Conservation (phyloP, 2,329 filamentous ascomycete genomes). For the Colletotrichum kahawae region DNA sequence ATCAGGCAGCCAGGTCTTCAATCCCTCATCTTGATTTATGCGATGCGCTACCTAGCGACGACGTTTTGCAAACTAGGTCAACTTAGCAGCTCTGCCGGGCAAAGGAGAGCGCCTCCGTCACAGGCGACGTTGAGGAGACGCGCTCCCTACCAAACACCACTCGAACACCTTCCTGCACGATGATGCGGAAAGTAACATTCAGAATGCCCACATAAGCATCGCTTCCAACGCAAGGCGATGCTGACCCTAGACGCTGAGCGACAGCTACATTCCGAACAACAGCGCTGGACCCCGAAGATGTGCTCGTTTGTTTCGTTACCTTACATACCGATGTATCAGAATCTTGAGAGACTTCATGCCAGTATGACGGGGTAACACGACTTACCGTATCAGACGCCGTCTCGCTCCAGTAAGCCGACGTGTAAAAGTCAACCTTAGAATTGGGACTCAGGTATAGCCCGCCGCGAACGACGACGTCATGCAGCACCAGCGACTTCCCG, state of each 20-base stretch:
- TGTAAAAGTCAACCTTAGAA: slow-evolving; percentile 9
- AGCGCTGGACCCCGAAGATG: neutral
- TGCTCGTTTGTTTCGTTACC: slow-evolving; percentile 8
- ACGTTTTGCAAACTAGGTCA: neutral
- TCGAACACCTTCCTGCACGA: slow-evolving; percentile 2
- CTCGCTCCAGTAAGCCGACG: slow-evolving; percentile 16
- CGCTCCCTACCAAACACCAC: slow-evolving; percentile 16
- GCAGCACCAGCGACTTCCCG: slow-evolving; percentile 2
- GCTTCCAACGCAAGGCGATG: slow-evolving; percentile 12
- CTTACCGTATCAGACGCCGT: slow-evolving; percentile 7
- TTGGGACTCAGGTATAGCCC: slow-evolving; percentile 14
- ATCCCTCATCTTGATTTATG: neutral
- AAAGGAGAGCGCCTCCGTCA: slow-evolving; percentile 14
- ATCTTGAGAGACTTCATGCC: neutral
- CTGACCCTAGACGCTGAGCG: slow-evolving; percentile 1
- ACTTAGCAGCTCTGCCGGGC: slow-evolving; percentile 8
- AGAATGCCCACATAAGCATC: slow-evolving; percentile 22
- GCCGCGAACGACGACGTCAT: slow-evolving; percentile 11
- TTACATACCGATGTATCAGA: neutral
- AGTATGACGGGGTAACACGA: neutral
- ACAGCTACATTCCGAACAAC: slow-evolving; percentile 14
- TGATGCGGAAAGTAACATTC: slow-evolving; percentile 22
- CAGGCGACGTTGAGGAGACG: neutral
- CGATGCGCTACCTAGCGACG: neutral
- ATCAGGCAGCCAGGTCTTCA: neutral